phyloP scores from a whole-genome alignment of 163 green algal species.

The Volvox carteri region DNA sequence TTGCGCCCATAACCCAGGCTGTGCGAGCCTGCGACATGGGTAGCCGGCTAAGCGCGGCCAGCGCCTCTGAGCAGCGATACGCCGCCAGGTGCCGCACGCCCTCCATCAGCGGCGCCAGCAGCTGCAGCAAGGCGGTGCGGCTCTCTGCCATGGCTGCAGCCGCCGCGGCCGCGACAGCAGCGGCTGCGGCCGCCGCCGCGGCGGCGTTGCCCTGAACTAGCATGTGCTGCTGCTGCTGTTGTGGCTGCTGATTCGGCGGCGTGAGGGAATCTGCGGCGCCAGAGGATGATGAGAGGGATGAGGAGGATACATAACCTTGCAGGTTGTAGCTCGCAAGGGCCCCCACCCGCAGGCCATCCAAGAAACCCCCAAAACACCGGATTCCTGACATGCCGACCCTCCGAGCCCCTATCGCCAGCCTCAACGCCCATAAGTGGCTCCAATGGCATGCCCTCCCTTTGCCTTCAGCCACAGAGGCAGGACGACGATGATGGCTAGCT shows the following conservation, averaged over 20 bases:
- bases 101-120: conserved; percentile 82
- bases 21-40: conserved; percentile 82
- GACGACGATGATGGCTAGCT: too few species aligned
- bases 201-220: not conserved
- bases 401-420: too few species aligned
- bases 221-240: conserved; percentile 10
- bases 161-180: conserved; percentile 6
- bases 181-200: conserved; percentile 17
- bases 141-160: conserved; percentile 45
- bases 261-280: not conserved
- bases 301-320: too few species aligned
- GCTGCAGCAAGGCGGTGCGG: conserved; percentile 62
- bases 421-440: too few species aligned
- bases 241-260: not conserved
- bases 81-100: conserved; percentile 81
- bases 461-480: too few species aligned
- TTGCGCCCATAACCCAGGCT: conserved; percentile 85
- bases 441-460: too few species aligned
- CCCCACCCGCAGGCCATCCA: too few species aligned
- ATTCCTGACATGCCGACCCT: too few species aligned
- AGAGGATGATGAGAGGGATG: not conserved
- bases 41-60: conserved; percentile 68
- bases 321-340: too few species aligned
- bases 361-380: too few species aligned
- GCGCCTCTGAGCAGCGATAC: conserved; percentile 77